A percentile compares a stretch with the other conserved stretches of the same genome.
Conservation (phyloP, 768 basidiomycete species). For the Tricholoma sp. region DNA sequence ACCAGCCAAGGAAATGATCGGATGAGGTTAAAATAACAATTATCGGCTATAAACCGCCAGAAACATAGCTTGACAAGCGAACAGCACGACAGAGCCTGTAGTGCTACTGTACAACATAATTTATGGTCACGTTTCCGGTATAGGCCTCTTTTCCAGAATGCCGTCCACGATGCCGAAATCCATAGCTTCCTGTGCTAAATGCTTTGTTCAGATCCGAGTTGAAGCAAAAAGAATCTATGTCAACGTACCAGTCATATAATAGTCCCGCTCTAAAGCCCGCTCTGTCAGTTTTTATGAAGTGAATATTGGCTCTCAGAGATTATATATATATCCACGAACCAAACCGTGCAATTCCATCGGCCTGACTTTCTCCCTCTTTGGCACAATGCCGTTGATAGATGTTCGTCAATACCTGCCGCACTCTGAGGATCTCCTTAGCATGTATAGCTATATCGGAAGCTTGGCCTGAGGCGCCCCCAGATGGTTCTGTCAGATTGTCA, state of each 20-base stretch:
- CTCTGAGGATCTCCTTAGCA: constrained; percentile 91
- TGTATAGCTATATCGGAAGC: constrained; percentile 98
- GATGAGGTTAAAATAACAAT: background rate
- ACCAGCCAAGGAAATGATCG: background rate
- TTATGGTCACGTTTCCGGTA: constrained; percentile 33
- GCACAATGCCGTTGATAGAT: constrained; percentile 90
- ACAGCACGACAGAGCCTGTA: background rate
- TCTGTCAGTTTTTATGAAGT: constrained; percentile 38
- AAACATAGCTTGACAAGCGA: background rate
- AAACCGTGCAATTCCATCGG: constrained; percentile 68
- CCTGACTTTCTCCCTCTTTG: constrained; percentile 56
- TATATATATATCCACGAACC: constrained; percentile 40
- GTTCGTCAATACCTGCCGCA: constrained; percentile 75
- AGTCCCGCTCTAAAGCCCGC: constrained; percentile 87
- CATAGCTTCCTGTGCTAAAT: constrained; percentile 77
- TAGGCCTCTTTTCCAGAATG: constrained; percentile 76
- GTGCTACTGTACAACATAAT: background rate
- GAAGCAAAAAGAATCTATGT: constrained; percentile 10
- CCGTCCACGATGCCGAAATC: constrained; percentile 92
- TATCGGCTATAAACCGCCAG: background rate
- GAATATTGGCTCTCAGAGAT: background rate
- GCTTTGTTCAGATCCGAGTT: constrained; percentile 6
- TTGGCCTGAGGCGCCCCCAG: constrained; percentile 93
- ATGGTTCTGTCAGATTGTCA: constrained; percentile 63
- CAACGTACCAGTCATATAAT: constrained; percentile 83